Evolutionary conservation across 768 basidiomycete species (phyloP).

Genomic region (Boletus edulis): DNA sequence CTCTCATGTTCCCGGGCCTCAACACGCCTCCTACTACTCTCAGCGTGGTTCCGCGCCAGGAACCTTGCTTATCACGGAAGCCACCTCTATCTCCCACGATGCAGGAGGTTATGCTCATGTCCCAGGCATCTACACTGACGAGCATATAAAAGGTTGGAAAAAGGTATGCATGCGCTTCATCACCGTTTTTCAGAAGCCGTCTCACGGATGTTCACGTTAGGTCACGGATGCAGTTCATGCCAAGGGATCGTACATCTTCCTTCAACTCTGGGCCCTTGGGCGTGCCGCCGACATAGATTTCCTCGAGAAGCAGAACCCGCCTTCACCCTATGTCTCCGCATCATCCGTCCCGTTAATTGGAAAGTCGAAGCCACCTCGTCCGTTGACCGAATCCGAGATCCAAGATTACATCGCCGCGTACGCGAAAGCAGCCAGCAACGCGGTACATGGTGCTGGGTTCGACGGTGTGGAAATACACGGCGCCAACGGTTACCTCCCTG

Average conservation of each 20-base stretch:
- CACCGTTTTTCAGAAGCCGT: too few species aligned
- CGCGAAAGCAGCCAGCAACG: conserved; percentile 32
- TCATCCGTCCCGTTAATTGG: conserved; percentile 28
- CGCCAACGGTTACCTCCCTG: conserved; percentile 46
- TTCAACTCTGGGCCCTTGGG: conserved; percentile 42
- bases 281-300: conserved; percentile 38
- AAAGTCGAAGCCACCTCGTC: conserved; percentile 11
- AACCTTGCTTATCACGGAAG: too few species aligned
- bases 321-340: conserved; percentile 33
- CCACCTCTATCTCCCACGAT: too few species aligned
- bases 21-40: too few species aligned
- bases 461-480: conserved; percentile 39
- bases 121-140: too few species aligned
- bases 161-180: too few species aligned
- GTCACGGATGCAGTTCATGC: neutral
- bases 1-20: too few species aligned
- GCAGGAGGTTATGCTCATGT: too few species aligned
- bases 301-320: conserved; percentile 36
- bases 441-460: conserved; percentile 14
- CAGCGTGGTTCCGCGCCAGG: too few species aligned
- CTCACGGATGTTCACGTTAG: too few species aligned
- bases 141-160: too few species aligned
- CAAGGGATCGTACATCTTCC: neutral
- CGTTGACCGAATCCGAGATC: conserved; percentile 32
- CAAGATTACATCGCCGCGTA: conserved; percentile 29